Base-by-base conservation (phyloP, 1,284 basidiomycete species). In the Ustilago curta region DNA sequence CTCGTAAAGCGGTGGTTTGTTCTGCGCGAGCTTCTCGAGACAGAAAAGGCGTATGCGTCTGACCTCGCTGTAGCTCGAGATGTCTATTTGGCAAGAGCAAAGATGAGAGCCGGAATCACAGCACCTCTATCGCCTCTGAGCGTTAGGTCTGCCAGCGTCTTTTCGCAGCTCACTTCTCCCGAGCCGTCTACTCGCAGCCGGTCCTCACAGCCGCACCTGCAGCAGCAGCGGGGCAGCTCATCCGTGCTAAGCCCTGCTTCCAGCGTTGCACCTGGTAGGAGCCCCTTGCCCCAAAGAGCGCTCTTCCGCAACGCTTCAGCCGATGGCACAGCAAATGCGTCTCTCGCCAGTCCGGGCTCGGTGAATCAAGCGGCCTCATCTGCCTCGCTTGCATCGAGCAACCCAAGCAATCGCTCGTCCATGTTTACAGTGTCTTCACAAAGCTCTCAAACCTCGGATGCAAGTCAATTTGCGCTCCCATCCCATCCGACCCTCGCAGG, bases 21-120 rank as follows among this genome's bases (percentile, higher is more conserved):
- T 1, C 87, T 97, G 37, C 89, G 91, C 50, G 95, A 97, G 60
- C 73, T 84, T 18, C 50, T 80, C 19, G 80, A 83, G 44, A 94
- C 93, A 21, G 95, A 97, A 83, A 88, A 91, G 29, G 90, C 92
- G 0, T 96, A 96, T 85, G 93, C 94, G 1, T 91, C 90, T 11
- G 95, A 97, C 87, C 88, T 97, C 21, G 91, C 91, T 3, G 87
- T 97, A 52, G 90, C 97, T 57, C 88, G 91, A 49, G 92, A 94
- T 76, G 89, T 95, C 29, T 93, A 95, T 83, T 76, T 87, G 29
- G 81, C 82, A 1, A 75, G 83, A 11, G 86, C 86, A 0, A 78
- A 80, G 44, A 79, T 79, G 19, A 70, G 68, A 39, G 80, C 82
- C n/a, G 78, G 79, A 29, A 71, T 78, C 49, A 69, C 68, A 1